Evolutionary conservation across 192 early-diverging fungal genomes (phyloP).

Genomic region (Coemansia sp.): DNA sequence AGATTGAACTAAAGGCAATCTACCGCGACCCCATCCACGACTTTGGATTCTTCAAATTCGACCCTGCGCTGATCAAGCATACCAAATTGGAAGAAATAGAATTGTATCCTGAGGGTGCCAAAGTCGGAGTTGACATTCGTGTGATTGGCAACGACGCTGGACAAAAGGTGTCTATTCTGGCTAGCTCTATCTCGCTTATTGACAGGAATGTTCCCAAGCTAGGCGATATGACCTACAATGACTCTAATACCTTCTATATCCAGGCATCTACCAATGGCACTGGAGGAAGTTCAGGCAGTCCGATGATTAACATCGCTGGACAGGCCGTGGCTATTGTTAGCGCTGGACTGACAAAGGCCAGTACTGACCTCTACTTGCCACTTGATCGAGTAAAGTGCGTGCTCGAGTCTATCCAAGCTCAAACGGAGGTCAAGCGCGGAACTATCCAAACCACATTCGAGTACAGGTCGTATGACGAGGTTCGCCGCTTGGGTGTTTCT

Average conservation of each 20-base stretch:
- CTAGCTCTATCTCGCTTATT: conserved; percentile 72
- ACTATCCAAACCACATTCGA: conserved; percentile 76
- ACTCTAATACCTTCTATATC: conserved; percentile 84
- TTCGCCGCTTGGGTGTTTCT: conserved; percentile 72
- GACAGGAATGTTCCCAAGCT: conserved; percentile 77
- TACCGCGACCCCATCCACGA: conserved; percentile 86
- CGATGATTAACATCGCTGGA: conserved; percentile 78
- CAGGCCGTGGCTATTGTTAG: conserved; percentile 76
- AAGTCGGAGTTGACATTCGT: conserved; percentile 76
- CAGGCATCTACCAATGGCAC: conserved; percentile 76
- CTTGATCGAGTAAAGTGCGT: conserved; percentile 75
- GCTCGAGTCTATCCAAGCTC: conserved; percentile 62
- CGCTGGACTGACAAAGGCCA: conserved; percentile 70
- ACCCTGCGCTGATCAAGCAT: conserved; percentile 69
- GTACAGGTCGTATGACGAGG: conserved; percentile 73
- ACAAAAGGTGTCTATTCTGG: conserved; percentile 78
- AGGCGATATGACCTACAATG: conserved; percentile 71
- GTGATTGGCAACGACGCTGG: conserved; percentile 84
- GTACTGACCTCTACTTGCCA: conserved; percentile 77
- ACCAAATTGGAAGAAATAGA: conserved; percentile 71
- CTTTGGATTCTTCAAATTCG: conserved; percentile 82
- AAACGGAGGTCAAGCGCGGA: conserved; percentile 68
- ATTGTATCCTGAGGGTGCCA: conserved; percentile 69
- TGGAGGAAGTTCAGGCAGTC: conserved; percentile 79
- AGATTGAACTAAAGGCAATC: conserved; percentile 70